phyloP scores from a whole-genome alignment of 345 rosid genomes.

The Barbarea vulgaris region DNA sequence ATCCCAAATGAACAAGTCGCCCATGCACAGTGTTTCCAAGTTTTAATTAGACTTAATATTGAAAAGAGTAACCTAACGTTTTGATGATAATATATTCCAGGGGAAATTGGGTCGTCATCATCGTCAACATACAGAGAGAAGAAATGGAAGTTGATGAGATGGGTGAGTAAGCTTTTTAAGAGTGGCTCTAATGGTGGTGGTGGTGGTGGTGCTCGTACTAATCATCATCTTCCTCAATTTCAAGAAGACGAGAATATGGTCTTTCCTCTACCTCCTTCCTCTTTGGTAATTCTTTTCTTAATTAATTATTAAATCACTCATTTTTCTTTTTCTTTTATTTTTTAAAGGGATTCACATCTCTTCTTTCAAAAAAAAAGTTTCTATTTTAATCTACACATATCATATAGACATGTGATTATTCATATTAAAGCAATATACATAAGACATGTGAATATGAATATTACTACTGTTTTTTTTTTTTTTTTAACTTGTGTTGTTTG shows the following conservation, averaged over 20 bases:
- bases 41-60: background rate
- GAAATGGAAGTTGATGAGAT: conserved; percentile 84
- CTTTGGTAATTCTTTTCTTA: conserved; percentile 53
- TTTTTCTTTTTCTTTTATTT: background rate
- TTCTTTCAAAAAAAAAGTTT: background rate
- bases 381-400: background rate
- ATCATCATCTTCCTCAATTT: conserved; percentile 58
- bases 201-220: conserved; percentile 42
- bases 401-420: conserved; percentile 26
- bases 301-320: background rate
- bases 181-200: conserved; percentile 55
- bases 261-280: conserved; percentile 64
- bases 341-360: too few species aligned
- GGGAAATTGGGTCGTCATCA: conserved; percentile 55
- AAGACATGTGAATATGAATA: conserved; percentile 33
- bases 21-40: background rate
- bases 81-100: conserved; percentile 52
- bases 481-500: conserved; percentile 7
- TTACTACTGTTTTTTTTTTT: conserved; percentile 25
- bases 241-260: conserved; percentile 83
- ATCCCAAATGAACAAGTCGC: background rate
- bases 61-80: conserved; percentile 14
- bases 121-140: conserved; percentile 69
- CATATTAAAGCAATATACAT: conserved; percentile 26
- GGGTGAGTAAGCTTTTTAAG: conserved; percentile 89